phyloP scores from a whole-genome alignment of 768 basidiomycete genomes.

The Lactarius sp. region DNA sequence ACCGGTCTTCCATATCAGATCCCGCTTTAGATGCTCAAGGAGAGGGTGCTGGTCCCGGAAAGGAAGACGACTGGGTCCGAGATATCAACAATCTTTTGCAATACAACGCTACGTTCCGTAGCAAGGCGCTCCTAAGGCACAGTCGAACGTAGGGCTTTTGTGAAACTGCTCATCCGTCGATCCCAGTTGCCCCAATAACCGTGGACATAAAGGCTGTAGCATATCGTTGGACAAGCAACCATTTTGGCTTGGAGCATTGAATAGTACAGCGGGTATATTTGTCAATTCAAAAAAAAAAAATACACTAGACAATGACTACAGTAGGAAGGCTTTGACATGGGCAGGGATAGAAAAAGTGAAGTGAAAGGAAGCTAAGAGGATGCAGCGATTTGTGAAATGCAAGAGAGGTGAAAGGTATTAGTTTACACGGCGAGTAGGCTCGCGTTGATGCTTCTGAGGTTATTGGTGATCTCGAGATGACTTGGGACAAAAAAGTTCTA shows the following conservation, averaged over 20 bases:
- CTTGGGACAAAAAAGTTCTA: background rate
- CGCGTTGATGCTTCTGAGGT: background rate
- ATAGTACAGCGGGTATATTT: background rate
- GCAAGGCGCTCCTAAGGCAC: constrained; percentile 77
- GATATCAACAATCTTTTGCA: constrained; percentile 93
- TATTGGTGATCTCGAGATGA: constrained; percentile 11
- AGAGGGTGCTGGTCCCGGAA: constrained; percentile 71
- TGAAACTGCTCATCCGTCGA: background rate
- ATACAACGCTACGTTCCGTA: constrained; percentile 91
- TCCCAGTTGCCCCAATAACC: background rate
- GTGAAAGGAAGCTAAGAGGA: background rate
- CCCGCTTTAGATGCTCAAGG: constrained; percentile 37
- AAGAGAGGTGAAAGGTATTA: background rate
- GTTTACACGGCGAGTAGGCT: background rate
- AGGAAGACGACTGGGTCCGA: constrained; percentile 93
- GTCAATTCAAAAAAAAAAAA: background rate
- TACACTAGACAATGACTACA: background rate
- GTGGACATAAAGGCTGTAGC: background rate
- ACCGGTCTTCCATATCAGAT: constrained; percentile 71
- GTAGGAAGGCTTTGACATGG: background rate
- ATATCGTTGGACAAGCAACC: background rate
- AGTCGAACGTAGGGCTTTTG: constrained; percentile 47
- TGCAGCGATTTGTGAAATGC: background rate
- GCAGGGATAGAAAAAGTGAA: background rate
- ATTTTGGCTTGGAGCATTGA: background rate